Conservation (phyloP, 768 basidiomycete genomes). For the Mycena olivaceomarginata region DNA sequence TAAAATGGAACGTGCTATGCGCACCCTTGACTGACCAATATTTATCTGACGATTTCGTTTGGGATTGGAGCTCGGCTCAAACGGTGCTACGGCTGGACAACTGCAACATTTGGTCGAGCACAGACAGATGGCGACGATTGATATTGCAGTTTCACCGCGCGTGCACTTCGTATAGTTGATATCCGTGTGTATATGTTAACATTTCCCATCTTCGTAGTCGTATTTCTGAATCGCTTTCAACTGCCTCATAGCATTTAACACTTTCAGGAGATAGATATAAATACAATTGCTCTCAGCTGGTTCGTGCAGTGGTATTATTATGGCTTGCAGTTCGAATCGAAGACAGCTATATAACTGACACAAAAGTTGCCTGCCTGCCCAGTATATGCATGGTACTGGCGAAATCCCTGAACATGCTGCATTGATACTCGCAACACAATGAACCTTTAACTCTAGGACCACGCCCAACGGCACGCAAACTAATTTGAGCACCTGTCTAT, state of each 20-base stretch:
- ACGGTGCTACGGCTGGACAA: slow-evolving; percentile 36
- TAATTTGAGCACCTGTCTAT: too few species aligned
- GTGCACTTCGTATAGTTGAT: too few species aligned
- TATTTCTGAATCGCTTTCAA: background rate
- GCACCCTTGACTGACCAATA: background rate
- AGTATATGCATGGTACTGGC: too few species aligned
- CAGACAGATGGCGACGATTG: slow-evolving; percentile 14
- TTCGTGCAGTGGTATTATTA: too few species aligned
- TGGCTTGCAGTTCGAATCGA: too few species aligned
- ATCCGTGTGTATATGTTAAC: background rate
- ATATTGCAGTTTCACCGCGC: background rate
- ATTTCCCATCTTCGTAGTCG: background rate
- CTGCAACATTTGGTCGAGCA: slow-evolving; percentile 21
- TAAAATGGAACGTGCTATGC: slow-evolving; percentile 21
- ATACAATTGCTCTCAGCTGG: background rate
- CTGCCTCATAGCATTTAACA: background rate
- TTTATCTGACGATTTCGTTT: background rate
- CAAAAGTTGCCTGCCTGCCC: too few species aligned
- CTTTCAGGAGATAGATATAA: background rate
- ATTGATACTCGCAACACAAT: too few species aligned
- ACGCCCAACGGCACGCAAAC: too few species aligned
- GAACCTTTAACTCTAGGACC: too few species aligned
- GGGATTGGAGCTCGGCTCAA: slow-evolving; percentile 27
- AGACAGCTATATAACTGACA: too few species aligned
- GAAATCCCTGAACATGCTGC: too few species aligned